Conservation (phyloP, 1,284 basidiomycete genomes). For the Lignosus rhinocerotis region DNA sequence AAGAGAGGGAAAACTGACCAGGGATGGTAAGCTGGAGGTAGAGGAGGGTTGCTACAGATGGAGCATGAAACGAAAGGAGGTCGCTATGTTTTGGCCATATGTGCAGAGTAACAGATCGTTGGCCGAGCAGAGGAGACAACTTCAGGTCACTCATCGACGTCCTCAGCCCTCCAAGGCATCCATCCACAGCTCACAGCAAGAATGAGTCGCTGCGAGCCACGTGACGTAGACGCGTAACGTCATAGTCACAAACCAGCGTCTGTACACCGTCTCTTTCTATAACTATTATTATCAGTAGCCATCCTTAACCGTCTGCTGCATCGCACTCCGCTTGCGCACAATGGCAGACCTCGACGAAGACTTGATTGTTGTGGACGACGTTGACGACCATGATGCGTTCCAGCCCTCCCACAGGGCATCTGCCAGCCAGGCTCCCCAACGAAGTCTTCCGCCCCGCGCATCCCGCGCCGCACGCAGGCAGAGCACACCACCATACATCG, state of each 20-base stretch:
- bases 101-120: constrained; percentile 41
- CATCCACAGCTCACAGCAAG: too few species aligned
- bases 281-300: neutral
- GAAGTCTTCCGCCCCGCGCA: constrained; percentile 24
- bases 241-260: neutral
- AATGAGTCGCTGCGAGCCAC: neutral
- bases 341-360: constrained; percentile 50
- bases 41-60: constrained; percentile 62
- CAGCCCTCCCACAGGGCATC: constrained; percentile 23
- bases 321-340: neutral
- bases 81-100: constrained; percentile 70
- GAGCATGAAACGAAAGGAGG: constrained; percentile 64
- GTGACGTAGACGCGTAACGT: constrained; percentile 4
- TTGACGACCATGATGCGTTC: constrained; percentile 38
- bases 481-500: constrained; percentile 31
- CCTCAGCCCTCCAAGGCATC: too few species aligned
- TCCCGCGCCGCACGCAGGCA: constrained; percentile 26
- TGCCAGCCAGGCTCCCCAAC: constrained; percentile 17
- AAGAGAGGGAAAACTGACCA: constrained; percentile 57
- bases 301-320: neutral
- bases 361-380: constrained; percentile 65
- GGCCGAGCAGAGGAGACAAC: constrained; percentile 13
- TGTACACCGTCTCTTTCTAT: neutral
- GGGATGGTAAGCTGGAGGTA: constrained; percentile 69
- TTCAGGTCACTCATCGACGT: constrained; percentile 16